Evolutionary conservation across 371 early-diverging fungal genomes (phyloP), one percentile per base, ranked within the genome.

Genomic region (Haplosporangium sp.): DNA sequence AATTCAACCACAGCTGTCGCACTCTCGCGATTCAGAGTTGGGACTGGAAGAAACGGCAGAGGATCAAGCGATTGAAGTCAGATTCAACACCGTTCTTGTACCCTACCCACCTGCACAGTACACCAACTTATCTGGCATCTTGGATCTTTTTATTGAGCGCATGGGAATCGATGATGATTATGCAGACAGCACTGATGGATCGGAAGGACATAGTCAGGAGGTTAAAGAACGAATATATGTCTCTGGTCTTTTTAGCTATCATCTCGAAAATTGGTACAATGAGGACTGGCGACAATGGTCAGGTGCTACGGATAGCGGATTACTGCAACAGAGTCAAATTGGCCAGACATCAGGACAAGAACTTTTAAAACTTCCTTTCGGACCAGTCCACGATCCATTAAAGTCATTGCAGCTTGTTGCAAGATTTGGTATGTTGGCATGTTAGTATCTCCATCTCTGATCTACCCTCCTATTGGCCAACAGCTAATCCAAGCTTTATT

Each of bases 321-420:
- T 40, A n/a, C 2, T 39, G 37, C 39, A 59, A 39, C 57, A 50
- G 56, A 19, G n/a, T 15, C 38, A 57, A 55, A 66, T 19, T 13
- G 56, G 17, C 1, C 62, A 38, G 19, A 8, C 63, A 1, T 20
- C n/a, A 47, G 2, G 27, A 27, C 27, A 52, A 1, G 40, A 61
- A 10, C n/a, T 72, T 20, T 83, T 83, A 15, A 47, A 58, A 7
- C 65, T 91, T 48, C 86, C 89, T 7, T 90, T 93, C 64, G 95
- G 95, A 1, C 90, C 94, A 2, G 84, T 84, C 27, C 92, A 93
- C 59, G 93, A 94, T 67, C 95, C 94, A 6, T 77, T 94, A 9
- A 87, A 88, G 8, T 71, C 88, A 0, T 44, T 94, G 0, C 85
- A 85, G 0, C 82, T 94, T 10, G 85, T 82, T 27, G 92, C 94